These are phyloP conservation scores for Kazachstania taianensis DNA, from an alignment of 805 yeast species.

Conservation along the genomic window DNA sequence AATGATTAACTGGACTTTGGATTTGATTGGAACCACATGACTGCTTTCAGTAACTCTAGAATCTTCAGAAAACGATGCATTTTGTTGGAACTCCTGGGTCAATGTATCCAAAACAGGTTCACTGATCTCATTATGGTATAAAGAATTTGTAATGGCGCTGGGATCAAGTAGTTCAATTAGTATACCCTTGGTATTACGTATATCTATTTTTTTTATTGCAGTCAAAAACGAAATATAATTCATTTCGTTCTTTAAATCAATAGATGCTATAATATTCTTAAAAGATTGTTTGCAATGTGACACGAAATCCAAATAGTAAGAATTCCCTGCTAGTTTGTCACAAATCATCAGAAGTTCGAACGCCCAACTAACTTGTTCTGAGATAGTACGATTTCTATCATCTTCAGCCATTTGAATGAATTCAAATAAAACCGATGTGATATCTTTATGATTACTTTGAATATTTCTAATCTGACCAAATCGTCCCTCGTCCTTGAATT, in stretches of 20 bases:
- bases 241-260: background rate
- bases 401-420: slow-evolving; percentile 8
- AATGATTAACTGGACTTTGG: no score
- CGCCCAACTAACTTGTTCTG: no score
- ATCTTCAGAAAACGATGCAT: no score
- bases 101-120: no score
- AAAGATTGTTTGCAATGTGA: background rate
- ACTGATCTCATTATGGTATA: no score
- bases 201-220: background rate
- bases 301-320: slow-evolving; percentile 3
- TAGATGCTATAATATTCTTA: background rate
- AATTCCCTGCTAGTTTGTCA: slow-evolving; percentile 10
- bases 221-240: background rate
- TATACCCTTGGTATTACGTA: background rate
- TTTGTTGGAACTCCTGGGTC: no score
- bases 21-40: no score
- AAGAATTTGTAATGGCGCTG: background rate
- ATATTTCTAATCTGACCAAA: background rate
- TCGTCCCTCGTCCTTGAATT: background rate
- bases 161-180: background rate
- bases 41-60: no score
- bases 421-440: slow-evolving; percentile 3
- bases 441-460: background rate
- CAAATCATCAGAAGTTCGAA: slow-evolving; percentile 10
- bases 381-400: slow-evolving; percentile 5